phyloP scores from a whole-genome alignment of 352 stramenopile species.

The Pythium aquatile region DNA sequence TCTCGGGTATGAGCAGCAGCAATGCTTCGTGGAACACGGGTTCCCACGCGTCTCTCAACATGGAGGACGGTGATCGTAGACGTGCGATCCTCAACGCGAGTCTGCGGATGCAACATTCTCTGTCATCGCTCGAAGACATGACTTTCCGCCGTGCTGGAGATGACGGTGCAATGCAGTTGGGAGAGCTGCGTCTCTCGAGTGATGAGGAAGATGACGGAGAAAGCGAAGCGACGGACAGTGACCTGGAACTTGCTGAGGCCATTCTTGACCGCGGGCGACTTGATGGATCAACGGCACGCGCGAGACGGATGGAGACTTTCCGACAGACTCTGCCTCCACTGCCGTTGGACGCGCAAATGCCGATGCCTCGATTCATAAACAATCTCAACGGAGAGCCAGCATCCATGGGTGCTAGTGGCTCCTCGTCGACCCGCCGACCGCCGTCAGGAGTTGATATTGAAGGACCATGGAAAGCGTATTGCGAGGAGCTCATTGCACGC shows the following conservation, averaged over 20 bases:
- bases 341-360: constrained; percentile 4
- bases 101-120: constrained; percentile 12
- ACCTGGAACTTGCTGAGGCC: constrained; percentile 26
- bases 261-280: constrained; percentile 12
- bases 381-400: neutral
- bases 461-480: constrained; percentile 65
- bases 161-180: constrained; percentile 23
- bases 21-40: constrained; percentile 23
- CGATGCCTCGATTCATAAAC: constrained; percentile 5
- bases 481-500: constrained; percentile 63
- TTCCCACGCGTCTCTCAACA: constrained; percentile 21
- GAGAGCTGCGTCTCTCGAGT: constrained; percentile 24
- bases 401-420: neutral
- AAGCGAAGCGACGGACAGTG: constrained; percentile 21
- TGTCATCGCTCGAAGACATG: constrained; percentile 21
- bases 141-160: constrained; percentile 13
- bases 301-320: constrained; percentile 16
- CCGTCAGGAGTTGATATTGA: constrained; percentile 23
- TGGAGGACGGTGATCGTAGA: constrained; percentile 13
- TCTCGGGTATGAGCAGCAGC: constrained; percentile 23
- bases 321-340: constrained; percentile 21
- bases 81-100: constrained; percentile 5
- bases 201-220: constrained; percentile 24
- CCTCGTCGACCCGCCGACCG: neutral
- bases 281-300: neutral